A percentile compares a stretch with the other conserved stretches of the same genome.
Conservation (phyloP, 2,329 filamentous ascomycete species). For the Aspergillus neoniger region DNA sequence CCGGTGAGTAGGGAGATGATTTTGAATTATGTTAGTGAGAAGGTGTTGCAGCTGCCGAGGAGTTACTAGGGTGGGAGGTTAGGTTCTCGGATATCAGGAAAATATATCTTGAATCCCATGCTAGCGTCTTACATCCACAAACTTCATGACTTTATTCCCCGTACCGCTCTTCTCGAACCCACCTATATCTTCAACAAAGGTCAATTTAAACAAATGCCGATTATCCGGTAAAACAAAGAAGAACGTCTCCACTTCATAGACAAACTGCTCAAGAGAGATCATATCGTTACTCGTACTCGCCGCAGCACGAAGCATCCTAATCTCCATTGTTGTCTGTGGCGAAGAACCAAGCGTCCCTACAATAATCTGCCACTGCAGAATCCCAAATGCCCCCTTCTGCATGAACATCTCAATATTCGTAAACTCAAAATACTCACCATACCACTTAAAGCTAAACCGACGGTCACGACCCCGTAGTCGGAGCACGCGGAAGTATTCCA, state of each 20-base stretch:
- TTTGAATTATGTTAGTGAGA: slow-evolving; percentile 48
- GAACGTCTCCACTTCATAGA: background rate
- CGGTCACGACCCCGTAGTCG: slow-evolving; percentile 46
- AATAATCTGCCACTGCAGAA: slow-evolving; percentile 50
- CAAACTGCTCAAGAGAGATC: background rate
- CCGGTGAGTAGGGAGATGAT: slow-evolving; percentile 59
- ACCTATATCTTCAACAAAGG: slow-evolving; percentile 13
- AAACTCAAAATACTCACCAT: slow-evolving; percentile 44
- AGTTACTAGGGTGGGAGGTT: slow-evolving; percentile 43
- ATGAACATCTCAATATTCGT: slow-evolving; percentile 29
- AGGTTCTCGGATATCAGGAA: too few species aligned
- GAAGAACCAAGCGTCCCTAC: slow-evolving; percentile 15
- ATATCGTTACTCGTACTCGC: background rate
- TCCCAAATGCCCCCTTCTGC: slow-evolving; percentile 22
- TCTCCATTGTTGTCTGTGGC: slow-evolving; percentile 16
- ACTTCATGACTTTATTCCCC: slow-evolving; percentile 24
- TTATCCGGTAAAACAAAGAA: background rate
- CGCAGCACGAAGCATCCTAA: slow-evolving; percentile 20
- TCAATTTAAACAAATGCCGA: slow-evolving; percentile 17
- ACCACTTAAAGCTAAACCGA: slow-evolving; percentile 49
- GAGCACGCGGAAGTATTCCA: slow-evolving; percentile 35
- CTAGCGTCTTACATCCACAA: slow-evolving; percentile 20
- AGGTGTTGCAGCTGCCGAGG: slow-evolving; percentile 45
- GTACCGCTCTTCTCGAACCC: slow-evolving; percentile 24
- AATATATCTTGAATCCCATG: too few species aligned